Percentiles rank a stretch among this genome's conserved stretches.
Evolutionary conservation across 2,329 filamentous ascomycete genomes (phyloP).

Genomic region (Chrysoporthe cubensis): DNA sequence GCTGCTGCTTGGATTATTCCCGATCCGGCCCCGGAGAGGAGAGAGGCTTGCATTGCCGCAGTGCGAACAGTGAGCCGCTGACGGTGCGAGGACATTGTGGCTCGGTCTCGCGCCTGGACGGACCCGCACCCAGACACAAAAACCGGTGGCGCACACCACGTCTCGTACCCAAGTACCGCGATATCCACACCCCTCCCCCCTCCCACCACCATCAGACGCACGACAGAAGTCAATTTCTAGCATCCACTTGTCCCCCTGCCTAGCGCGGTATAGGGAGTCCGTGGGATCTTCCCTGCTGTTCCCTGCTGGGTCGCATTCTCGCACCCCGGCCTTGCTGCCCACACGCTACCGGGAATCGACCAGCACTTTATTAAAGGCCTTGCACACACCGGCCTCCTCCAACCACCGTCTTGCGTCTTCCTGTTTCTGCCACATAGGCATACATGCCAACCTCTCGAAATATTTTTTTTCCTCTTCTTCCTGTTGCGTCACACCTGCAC

Average conservation of each 20-base stretch:
- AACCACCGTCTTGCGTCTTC: conserved; percentile 22
- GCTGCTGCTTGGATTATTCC: conserved; percentile 6
- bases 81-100: conserved; percentile 28
- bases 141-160: conserved; percentile 5
- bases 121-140: conserved; percentile 17
- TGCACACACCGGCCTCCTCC: conserved; percentile 31
- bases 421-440: conserved; percentile 31
- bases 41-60: conserved; percentile 2
- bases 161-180: conserved; percentile 21
- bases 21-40: conserved; percentile 4
- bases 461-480: neutral
- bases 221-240: conserved; percentile 12
- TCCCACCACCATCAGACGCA: conserved; percentile 27
- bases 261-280: conserved; percentile 12
- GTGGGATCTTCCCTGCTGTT: conserved; percentile 16
- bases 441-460: conserved; percentile 31
- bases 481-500: conserved; percentile 23
- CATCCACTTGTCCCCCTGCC: conserved; percentile 16
- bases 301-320: neutral
- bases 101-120: conserved; percentile 29
- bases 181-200: conserved; percentile 33
- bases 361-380: conserved; percentile 20
- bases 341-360: conserved; percentile 1
- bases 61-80: conserved; percentile 15
- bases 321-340: neutral